phyloP scores from a whole-genome alignment of 1,284 basidiomycete species.

The Peniophora sp. region DNA sequence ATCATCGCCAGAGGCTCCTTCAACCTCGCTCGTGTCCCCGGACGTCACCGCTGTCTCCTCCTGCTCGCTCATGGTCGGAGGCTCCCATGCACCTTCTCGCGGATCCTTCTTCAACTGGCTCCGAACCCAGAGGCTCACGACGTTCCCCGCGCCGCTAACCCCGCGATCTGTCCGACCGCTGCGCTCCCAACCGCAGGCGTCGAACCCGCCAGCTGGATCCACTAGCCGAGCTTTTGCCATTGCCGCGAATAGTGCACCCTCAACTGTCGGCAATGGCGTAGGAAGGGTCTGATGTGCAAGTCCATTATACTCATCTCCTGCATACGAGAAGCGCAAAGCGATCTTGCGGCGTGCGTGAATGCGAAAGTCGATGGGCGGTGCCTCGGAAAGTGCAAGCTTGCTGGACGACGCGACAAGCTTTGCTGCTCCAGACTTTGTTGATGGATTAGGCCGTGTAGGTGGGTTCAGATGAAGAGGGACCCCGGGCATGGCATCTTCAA shows the following conservation, averaged over 20 bases:
- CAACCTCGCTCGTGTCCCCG: constrained; percentile 1
- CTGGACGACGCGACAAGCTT: neutral
- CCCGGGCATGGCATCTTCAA: too few relatives aligned
- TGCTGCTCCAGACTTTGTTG: neutral
- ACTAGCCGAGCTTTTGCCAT: constrained; percentile 71
- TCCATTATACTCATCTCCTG: constrained; percentile 89
- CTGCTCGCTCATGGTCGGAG: constrained; percentile 1
- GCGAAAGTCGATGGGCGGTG: constrained; percentile 9
- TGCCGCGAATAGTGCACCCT: constrained; percentile 81
- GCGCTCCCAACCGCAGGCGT: constrained; percentile 83
- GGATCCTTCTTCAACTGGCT: constrained; percentile 39
- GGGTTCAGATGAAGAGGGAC: too few relatives aligned
- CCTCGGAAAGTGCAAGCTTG: constrained; percentile 4
- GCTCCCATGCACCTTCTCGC: constrained; percentile 5
- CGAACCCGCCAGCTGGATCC: constrained; percentile 65
- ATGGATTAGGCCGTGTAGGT: too few relatives aligned
- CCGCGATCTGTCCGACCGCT: constrained; percentile 95
- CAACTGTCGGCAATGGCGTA: constrained; percentile 82
- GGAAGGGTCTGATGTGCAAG: constrained; percentile 72
- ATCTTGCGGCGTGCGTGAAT: constrained; percentile 67
- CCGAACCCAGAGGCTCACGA: constrained; percentile 86
- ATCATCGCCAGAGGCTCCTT: constrained; percentile 1
- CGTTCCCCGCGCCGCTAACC: constrained; percentile 92
- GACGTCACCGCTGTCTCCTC: neutral
- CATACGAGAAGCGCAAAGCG: constrained; percentile 87